phyloP scores from a whole-genome alignment of 192 early-diverging fungal genomes.

The Phycomyces blakesleeanus region DNA sequence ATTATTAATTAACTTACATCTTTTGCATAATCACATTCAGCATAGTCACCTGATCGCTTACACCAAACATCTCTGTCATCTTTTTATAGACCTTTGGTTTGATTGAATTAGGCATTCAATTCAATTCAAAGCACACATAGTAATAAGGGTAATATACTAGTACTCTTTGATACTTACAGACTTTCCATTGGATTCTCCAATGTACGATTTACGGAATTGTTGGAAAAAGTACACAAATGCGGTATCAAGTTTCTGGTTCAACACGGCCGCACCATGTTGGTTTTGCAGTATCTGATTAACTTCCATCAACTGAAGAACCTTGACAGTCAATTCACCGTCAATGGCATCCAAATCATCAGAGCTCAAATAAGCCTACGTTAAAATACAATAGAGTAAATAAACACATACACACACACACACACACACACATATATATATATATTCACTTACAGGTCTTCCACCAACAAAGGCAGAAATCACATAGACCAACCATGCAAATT shows the following conservation, averaged over 20 bases:
- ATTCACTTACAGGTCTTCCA: slow-evolving; percentile 51
- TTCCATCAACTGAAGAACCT: slow-evolving; percentile 67
- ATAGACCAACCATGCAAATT: slow-evolving; percentile 82
- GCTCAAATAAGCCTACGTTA: slow-evolving; percentile 58
- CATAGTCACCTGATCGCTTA: slow-evolving; percentile 59
- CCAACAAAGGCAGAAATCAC: slow-evolving; percentile 67
- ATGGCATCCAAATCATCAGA: slow-evolving; percentile 75
- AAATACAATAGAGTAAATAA: slow-evolving; percentile 22
- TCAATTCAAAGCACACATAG: too few species aligned
- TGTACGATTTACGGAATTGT: slow-evolving; percentile 75
- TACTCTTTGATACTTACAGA: slow-evolving; percentile 25
- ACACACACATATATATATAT: too few species aligned
- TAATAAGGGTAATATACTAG: too few species aligned
- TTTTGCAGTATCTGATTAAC: slow-evolving; percentile 58
- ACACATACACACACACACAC: too few species aligned
- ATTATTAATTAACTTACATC: slow-evolving; percentile 40
- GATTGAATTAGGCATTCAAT: too few species aligned
- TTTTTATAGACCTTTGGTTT: slow-evolving; percentile 54
- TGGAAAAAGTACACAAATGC: slow-evolving; percentile 79
- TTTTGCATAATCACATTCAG: slow-evolving; percentile 64
- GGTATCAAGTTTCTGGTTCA: slow-evolving; percentile 68
- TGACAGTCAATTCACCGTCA: slow-evolving; percentile 72
- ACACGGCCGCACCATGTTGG: slow-evolving; percentile 41
- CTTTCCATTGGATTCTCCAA: slow-evolving; percentile 64
- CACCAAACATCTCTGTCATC: slow-evolving; percentile 61